Percentiles rank a stretch among this genome's conserved stretches.
Conservation (phyloP, 345 rosid species). For the Hibiscus tridactylites region DNA sequence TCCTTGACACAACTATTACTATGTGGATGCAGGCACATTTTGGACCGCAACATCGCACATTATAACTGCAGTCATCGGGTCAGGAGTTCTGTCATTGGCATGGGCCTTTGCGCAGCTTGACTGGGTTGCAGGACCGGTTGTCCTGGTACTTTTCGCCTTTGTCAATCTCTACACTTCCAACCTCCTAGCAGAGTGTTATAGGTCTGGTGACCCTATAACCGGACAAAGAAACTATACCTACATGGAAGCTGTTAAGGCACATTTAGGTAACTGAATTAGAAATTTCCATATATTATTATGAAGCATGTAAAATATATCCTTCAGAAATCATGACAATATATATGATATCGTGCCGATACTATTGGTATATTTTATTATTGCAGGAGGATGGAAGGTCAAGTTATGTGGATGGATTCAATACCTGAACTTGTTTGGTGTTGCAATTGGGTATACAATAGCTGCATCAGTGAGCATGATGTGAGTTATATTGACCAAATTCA, state of each 20-base stretch:
- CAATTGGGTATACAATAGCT: constrained; percentile 34
- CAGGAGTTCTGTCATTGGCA: constrained; percentile 35
- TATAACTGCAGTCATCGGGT: constrained; percentile 41
- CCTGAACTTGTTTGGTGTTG: constrained; percentile 18
- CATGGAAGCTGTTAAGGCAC: constrained; percentile 24
- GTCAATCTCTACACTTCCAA: constrained; percentile 27
- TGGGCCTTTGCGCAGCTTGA: constrained; percentile 41
- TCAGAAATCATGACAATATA: neutral
- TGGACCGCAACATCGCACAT: constrained; percentile 39
- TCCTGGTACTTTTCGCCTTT: constrained; percentile 18
- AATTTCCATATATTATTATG: too few species aligned
- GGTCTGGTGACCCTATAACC: constrained; percentile 28
- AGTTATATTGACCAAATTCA: neutral
- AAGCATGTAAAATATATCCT: neutral
- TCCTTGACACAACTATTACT: neutral
- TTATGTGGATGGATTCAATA: constrained; percentile 22
- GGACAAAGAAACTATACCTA: constrained; percentile 29
- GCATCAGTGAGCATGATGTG: constrained; percentile 28
- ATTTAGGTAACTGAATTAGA: constrained; percentile 18
- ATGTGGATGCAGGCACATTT: constrained; percentile 19
- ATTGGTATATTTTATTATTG: neutral
- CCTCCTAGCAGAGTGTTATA: constrained; percentile 21
- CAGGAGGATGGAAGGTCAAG: constrained; percentile 14
- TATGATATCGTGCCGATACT: neutral
- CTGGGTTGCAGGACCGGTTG: constrained; percentile 34